Evolutionary conservation across 345 rosid species (phyloP).

Genomic region (Noccaea bulbosa): DNA sequence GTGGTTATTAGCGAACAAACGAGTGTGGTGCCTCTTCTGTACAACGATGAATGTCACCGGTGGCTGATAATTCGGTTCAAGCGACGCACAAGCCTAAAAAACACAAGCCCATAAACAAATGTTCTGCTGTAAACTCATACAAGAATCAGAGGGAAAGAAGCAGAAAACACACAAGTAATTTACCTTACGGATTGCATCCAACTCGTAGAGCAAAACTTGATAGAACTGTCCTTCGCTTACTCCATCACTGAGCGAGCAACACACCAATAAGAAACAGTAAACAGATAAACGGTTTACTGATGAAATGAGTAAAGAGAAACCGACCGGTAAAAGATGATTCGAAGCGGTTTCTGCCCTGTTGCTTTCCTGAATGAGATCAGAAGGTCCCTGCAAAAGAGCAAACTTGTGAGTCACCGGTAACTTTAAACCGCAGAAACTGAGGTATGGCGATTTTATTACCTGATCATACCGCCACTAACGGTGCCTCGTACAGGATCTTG

Average conservation of each 20-base stretch:
- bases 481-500: conserved; percentile 98
- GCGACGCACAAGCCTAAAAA: conserved; percentile 85
- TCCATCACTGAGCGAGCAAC: conserved; percentile 70
- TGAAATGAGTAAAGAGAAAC: conserved; percentile 23
- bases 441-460: conserved; percentile 48
- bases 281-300: not conserved
- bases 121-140: not conserved
- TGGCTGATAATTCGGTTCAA: conserved; percentile 97
- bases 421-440: not conserved
- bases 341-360: conserved; percentile 95
- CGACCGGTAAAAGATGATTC: conserved; percentile 97
- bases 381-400: conserved; percentile 71
- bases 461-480: conserved; percentile 96
- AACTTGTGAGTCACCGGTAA: not conserved
- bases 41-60: conserved; percentile 97
- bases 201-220: conserved; percentile 81
- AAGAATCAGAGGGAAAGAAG: not conserved
- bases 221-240: conserved; percentile 98
- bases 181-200: conserved; percentile 88
- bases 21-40: conserved; percentile 96
- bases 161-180: conserved; percentile 1
- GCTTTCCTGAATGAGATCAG: conserved; percentile 93
- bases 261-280: not conserved
- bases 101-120: conserved; percentile 18
- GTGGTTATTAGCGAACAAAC: conserved; percentile 90